Percentiles rank a stretch among this genome's conserved stretches.
Evolutionary conservation across 169 alveolate species (phyloP).

Genomic region (Theileria sp.): DNA sequence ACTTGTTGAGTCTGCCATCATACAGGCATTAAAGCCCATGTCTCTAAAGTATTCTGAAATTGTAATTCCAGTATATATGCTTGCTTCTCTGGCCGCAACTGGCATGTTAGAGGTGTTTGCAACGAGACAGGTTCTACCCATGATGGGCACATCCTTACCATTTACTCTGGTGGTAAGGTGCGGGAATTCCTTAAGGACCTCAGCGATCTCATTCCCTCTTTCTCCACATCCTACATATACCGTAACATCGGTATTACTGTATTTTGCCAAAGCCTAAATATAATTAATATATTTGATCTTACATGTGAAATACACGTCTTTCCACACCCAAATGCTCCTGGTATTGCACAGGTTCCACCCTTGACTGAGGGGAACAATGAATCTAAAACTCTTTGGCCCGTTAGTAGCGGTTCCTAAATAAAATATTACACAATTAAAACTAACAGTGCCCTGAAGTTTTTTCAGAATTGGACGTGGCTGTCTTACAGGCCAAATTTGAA

Average conservation of each 20-base stretch:
- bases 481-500: constrained; percentile 98
- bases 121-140: constrained; percentile 98
- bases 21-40: constrained; percentile 96
- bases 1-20: constrained; percentile 99
- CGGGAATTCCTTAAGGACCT: constrained; percentile 98
- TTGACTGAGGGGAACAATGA: constrained; percentile 94
- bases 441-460: constrained; percentile 87
- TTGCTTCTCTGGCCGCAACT: constrained; percentile 99
- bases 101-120: constrained; percentile 99
- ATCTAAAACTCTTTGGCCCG: constrained; percentile 98
- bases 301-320: constrained; percentile 95
- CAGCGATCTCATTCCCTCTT: constrained; percentile 99
- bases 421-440: neutral
- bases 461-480: constrained; percentile 96
- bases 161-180: constrained; percentile 90
- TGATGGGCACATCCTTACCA: constrained; percentile 90
- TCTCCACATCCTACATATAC: constrained; percentile 99
- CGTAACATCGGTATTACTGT: constrained; percentile 94
- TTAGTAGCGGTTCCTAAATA: constrained; percentile 87
- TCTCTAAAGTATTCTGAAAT: constrained; percentile 99
- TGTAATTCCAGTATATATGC: constrained; percentile 97
- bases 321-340: constrained; percentile 99
- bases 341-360: constrained; percentile 99
- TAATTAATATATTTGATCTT: constrained; percentile 20
- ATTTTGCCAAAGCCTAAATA: constrained; percentile 93